Conservation (phyloP, 2,329 filamentous ascomycete species). For the Fusarium secorum region DNA sequence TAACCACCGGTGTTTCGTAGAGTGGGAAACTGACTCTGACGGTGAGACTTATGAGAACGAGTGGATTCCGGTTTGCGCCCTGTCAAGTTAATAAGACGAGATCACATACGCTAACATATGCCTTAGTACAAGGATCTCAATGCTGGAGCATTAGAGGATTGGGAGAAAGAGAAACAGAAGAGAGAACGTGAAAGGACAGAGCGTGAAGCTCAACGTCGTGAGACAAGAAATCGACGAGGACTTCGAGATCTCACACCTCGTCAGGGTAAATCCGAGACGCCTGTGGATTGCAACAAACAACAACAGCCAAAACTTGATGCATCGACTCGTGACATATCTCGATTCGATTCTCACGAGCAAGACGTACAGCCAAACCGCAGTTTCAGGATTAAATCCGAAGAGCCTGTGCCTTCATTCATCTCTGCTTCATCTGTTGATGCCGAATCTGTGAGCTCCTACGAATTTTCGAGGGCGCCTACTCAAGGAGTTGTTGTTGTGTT, state of each 20-base stretch:
- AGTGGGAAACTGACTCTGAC: conserved; percentile 49
- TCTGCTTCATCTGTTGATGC: conserved; percentile 40
- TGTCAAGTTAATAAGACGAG: neutral
- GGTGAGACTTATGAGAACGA: conserved; percentile 46
- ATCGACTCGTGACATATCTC: conserved; percentile 15
- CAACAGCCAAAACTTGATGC: conserved; percentile 25
- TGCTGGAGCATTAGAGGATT: conserved; percentile 44
- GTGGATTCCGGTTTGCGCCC: conserved; percentile 44
- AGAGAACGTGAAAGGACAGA: neutral
- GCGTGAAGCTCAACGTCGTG: neutral
- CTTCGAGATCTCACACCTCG: neutral
- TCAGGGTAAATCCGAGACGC: neutral
- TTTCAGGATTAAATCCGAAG: conserved; percentile 35
- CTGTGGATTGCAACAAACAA: conserved; percentile 29
- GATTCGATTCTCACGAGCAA: conserved; percentile 21
- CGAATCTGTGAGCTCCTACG: conserved; percentile 22
- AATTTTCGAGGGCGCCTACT: conserved; percentile 5
- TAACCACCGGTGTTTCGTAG: conserved; percentile 48
- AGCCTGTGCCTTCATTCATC: conserved; percentile 43
- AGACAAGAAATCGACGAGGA: conserved; percentile 9
- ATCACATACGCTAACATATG: conserved; percentile 32
- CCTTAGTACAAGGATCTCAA: conserved; percentile 45
- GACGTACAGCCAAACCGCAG: conserved; percentile 34
- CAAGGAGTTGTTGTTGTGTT: conserved; percentile 44
- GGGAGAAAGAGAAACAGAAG: conserved; percentile 35